Conservation (phyloP, 257 asterid genomes). For the Verbascum thapsus region DNA sequence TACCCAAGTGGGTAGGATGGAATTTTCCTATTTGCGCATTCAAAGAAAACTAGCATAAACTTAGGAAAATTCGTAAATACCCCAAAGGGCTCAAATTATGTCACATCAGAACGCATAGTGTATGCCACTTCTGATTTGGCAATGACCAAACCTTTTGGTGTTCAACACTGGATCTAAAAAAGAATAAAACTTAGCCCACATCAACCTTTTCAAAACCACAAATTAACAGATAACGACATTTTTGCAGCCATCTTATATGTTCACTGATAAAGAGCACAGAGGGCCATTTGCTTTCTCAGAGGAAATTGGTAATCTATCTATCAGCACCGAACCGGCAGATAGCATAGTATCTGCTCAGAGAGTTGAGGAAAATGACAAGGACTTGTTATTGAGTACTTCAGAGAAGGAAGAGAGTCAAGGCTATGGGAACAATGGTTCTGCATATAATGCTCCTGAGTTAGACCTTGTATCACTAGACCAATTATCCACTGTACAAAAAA, state of each 20-base stretch:
- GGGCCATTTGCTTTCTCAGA: constrained; percentile 96
- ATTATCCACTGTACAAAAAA: constrained; percentile 44
- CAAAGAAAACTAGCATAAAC: no score
- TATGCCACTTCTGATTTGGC: no score
- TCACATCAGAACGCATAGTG: no score
- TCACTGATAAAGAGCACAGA: constrained; percentile 94
- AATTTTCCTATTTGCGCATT: no score
- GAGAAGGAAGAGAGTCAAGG: constrained; percentile 80
- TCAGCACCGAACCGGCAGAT: constrained; percentile 61
- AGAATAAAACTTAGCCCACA: constrained; percentile 2
- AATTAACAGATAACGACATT: constrained; percentile 21
- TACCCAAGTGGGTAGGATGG: no score
- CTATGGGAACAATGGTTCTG: constrained; percentile 65
- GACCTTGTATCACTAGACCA: constrained; percentile 83
- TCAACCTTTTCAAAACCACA: background rate
- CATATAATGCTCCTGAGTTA: constrained; percentile 68
- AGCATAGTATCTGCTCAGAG: constrained; percentile 56
- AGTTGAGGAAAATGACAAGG: constrained; percentile 91
- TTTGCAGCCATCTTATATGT: constrained; percentile 97
- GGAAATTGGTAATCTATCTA: constrained; percentile 72
- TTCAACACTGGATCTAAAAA: no score
- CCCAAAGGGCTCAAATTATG: no score
- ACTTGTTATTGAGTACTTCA: constrained; percentile 75
- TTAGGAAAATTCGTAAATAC: no score
- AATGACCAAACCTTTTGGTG: no score